Percentiles rank a stretch among this genome's conserved stretches.
Conservation (phyloP, 257 asterid species). For the Plantago elongata region DNA sequence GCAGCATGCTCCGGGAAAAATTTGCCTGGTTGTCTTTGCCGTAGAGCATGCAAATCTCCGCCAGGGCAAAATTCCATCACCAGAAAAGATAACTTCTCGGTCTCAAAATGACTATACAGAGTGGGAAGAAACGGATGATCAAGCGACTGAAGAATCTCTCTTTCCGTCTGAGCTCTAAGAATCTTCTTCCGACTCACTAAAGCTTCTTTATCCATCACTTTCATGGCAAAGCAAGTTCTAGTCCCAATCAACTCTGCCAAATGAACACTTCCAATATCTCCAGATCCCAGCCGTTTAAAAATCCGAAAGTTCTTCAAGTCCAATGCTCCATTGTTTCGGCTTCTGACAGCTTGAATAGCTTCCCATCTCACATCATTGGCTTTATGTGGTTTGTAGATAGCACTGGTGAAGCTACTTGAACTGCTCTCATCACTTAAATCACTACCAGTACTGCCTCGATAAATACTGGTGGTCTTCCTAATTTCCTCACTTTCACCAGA, state of each 20-base stretch:
- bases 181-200: slow-evolving; percentile 49
- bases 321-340: slow-evolving; percentile 34
- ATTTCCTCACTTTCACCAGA: slow-evolving; percentile 41
- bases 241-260: slow-evolving; percentile 56
- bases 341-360: slow-evolving; percentile 46
- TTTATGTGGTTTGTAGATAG: slow-evolving; percentile 51
- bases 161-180: slow-evolving; percentile 55
- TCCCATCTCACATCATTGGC: slow-evolving; percentile 55
- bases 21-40: slow-evolving; percentile 61
- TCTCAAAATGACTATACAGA: slow-evolving; percentile 53
- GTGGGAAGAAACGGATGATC: slow-evolving; percentile 65
- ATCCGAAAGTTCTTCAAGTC: slow-evolving; percentile 53
- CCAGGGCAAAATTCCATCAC: slow-evolving; percentile 65
- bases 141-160: slow-evolving; percentile 46
- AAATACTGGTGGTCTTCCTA: slow-evolving; percentile 43
- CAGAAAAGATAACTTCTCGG: slow-evolving; percentile 47
- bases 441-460: slow-evolving; percentile 51
- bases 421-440: slow-evolving; percentile 58
- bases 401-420: slow-evolving; percentile 47
- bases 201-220: slow-evolving; percentile 63
- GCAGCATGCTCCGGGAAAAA: slow-evolving; percentile 60
- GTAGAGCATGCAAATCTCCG: slow-evolving; percentile 51
- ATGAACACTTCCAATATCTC: slow-evolving; percentile 61
- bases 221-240: slow-evolving; percentile 47
- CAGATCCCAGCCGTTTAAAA: slow-evolving; percentile 54